Base-by-base conservation (phyloP, 371 early-diverging fungal genomes). In the Apophysomyces ossiformis region DNA sequence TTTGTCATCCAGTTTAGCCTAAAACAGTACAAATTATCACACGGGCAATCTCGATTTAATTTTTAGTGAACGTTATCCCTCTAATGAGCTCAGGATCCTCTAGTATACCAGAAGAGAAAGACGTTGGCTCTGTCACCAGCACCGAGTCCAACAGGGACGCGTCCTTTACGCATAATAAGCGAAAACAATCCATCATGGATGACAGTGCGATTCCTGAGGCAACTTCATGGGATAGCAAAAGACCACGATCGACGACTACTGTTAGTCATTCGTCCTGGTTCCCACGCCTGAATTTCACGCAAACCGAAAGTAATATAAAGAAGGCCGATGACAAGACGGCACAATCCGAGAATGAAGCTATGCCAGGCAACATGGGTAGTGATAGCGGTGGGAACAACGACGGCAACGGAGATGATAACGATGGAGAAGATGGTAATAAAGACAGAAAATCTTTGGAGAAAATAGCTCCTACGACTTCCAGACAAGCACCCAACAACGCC, bases 251-350 rank as follows among this genome's bases (percentile, higher is more conserved):
- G 7, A 57, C 18, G 36, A 65, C 69, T 8, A 64, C 39, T n/a
- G 60, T 61, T 37, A 65, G 65, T 39, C 60, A 61, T 18, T 16
- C 44, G 16, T 64, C 64, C 11, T 67, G 67, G 67, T 41, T 67
- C 4, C 67, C 56, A 45, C 67, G 67, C 0, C 44, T 67, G 54
- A 63, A 54, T 15, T 39, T 63, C 21, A 50, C 54, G 13, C 63
- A 63, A 26, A 54, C 39, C 37, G 38, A 32, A 56, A 35, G 35
- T 9, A 62, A 37, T 37, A 11, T 35, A 46, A 62, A 26, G 36
- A 46, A 36, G 35, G 46, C 63, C 5, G 47, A 21, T 38, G 63
- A n/a, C 2, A 56, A 39, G 21, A 39, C 21, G 18, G 18, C 26
- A 37, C 9, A 50, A 38, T 37, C 8, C 21, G 7, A 45, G 38